Evolutionary conservation across 2,329 filamentous ascomycete genomes (phyloP), one percentile per base, ranked within the genome.

Genomic region (Cryphonectria carpinicola): DNA sequence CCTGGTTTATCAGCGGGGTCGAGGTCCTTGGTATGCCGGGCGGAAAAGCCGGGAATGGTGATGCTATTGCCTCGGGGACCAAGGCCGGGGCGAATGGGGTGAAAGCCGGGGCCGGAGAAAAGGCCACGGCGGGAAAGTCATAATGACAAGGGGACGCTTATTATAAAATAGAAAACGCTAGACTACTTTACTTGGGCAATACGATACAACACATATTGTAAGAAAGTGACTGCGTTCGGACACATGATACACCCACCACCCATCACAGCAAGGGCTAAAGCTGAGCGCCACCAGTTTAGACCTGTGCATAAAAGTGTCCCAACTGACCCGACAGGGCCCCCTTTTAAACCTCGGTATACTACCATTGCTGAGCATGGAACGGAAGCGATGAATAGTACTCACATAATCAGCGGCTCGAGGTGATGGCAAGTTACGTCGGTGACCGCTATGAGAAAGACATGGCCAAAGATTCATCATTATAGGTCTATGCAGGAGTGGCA

Each of bases 1-100:
- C 93, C 76, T 81, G 92, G 64, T 93, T 98, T 74, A 92, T 97
- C 66, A 85, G 89, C 13, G 95, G 95, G 0, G 89, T 98, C 22
- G 89, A 94, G 76, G 69, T 69, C 39, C 37, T 67, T 6, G 66
- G 52, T n/a, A 56, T 72, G 7, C 37, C 69, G 8, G 61, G 65
- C 4, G 62, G 46, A 1, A 71, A 68, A 28, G 28, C 6, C 25
- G 32, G 28, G 52, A 68, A 65, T 17, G 68, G 43, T 39, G 65
- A 60, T 56, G 43, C 39, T 11, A 11, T 37, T 13, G 19, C 22
- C 7, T n/a, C 46, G 17, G 62, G n/a, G 11, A 52, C n/a, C 7
- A 68, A 54, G 35, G 56, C 41, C 3, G 54, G 32, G 25, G 46
- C 62, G 32, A 68, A 69, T n/a, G 69, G 49, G 56, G 64, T 39